Evolutionary conservation across 306 rosid genomes (phyloP).

Genomic region (Nissolia schottii): DNA sequence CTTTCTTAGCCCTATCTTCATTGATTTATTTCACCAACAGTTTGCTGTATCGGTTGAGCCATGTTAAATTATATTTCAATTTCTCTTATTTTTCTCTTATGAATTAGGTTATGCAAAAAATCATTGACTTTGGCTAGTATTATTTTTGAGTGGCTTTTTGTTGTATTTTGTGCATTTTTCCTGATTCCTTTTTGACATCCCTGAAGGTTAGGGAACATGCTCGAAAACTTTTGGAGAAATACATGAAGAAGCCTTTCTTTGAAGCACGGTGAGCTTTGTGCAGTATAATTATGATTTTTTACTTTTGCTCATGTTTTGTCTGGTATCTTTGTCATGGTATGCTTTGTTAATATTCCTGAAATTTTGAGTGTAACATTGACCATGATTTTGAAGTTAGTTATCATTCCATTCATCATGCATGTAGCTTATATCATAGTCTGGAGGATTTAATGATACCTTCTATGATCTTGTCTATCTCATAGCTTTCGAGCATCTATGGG

Average conservation of each 20-base stretch:
- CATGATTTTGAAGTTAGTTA: background rate
- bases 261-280: constrained; percentile 51
- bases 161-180: constrained; percentile 17
- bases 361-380: background rate
- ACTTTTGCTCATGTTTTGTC: background rate
- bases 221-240: constrained; percentile 85
- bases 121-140: background rate
- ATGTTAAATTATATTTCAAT: background rate
- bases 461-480: background rate
- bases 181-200: constrained; percentile 13
- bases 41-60: background rate
- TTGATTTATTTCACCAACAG: background rate
- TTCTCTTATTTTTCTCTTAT: background rate
- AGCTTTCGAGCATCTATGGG: background rate
- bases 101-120: background rate
- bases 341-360: background rate
- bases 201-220: constrained; percentile 89
- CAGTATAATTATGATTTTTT: background rate
- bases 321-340: background rate
- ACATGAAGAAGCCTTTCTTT: constrained; percentile 80
- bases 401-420: background rate
- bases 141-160: background rate
- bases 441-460: background rate
- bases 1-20: no score
- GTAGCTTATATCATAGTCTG: background rate